Conservation (phyloP, 2,329 filamentous ascomycete species). For the Biscogniauxia marginata region DNA sequence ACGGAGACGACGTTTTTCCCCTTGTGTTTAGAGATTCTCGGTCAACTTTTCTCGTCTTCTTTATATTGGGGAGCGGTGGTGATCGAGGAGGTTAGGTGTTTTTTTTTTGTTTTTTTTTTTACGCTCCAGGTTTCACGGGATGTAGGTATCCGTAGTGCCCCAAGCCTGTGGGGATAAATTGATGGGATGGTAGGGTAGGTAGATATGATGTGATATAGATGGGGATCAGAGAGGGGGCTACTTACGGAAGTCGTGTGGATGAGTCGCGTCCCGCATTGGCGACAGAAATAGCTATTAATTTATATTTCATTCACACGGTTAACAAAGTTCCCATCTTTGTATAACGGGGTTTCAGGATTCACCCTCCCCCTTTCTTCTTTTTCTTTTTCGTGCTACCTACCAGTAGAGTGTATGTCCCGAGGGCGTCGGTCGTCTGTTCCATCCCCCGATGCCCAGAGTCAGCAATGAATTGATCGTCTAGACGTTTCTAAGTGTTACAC, state of each 20-base stretch:
- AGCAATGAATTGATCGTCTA: too few species aligned
- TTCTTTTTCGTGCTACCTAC: constrained; percentile 33
- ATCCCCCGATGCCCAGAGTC: neutral
- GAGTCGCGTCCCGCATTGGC: constrained; percentile 62
- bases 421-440: constrained; percentile 52
- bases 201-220: neutral
- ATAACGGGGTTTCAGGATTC: neutral
- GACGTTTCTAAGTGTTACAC: too few species aligned
- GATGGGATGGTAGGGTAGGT: neutral
- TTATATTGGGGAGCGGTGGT: too few species aligned
- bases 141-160: too few species aligned
- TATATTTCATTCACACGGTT: neutral
- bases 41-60: too few species aligned
- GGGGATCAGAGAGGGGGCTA: neutral
- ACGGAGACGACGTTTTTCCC: constrained; percentile 61
- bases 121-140: too few species aligned
- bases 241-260: constrained; percentile 60
- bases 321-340: too few species aligned
- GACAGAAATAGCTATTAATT: constrained; percentile 60
- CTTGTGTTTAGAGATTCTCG: constrained; percentile 29
- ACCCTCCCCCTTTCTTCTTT: neutral
- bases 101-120: too few species aligned
- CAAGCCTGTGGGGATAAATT: too few species aligned
- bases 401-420: constrained; percentile 59
- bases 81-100: neutral